A percentile compares a stretch with the other conserved stretches of the same genome.
phyloP scores from a whole-genome alignment of 768 basidiomycete species.

The Rhizopogon vulgaris region DNA sequence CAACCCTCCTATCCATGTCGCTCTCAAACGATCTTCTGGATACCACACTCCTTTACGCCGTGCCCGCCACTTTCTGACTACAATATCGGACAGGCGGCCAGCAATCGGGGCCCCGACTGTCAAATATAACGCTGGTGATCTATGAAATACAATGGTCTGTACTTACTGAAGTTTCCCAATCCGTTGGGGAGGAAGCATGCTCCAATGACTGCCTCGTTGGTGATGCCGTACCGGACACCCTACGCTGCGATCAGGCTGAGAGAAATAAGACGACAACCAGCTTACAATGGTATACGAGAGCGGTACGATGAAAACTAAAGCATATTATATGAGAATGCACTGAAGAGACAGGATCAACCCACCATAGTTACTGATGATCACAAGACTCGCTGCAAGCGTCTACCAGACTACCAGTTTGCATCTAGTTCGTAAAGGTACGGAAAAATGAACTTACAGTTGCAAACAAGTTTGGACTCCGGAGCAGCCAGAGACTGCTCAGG shows the following conservation, averaged over 20 bases:
- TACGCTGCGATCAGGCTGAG: slow-evolving; percentile 16
- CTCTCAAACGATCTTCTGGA: slow-evolving; percentile 65
- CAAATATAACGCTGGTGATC: not conserved
- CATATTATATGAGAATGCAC: not conserved
- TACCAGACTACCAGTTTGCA: slow-evolving; percentile 8
- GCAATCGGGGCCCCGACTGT: slow-evolving; percentile 56
- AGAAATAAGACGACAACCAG: not conserved
- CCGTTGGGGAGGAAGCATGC: slow-evolving; percentile 20
- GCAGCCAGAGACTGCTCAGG: slow-evolving; percentile 20
- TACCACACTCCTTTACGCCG: slow-evolving; percentile 11
- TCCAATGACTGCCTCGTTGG: slow-evolving; percentile 17
- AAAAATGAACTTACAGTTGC: slow-evolving; percentile 15
- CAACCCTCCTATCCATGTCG: slow-evolving; percentile 3
- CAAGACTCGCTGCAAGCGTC: slow-evolving; percentile 35
- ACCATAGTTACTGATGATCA: slow-evolving; percentile 23
- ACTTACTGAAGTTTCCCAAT: slow-evolving; percentile 19
- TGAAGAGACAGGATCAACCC: slow-evolving; percentile 20
- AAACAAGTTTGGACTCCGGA: slow-evolving; percentile 25
- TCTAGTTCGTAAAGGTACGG: not conserved
- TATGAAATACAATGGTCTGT: not conserved
- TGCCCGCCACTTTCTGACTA: slow-evolving; percentile 42
- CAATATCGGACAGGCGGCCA: slow-evolving; percentile 52
- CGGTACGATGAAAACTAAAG: slow-evolving; percentile 44
- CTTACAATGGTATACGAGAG: slow-evolving; percentile 63
- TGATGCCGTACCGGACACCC: slow-evolving; percentile 37